phyloP scores from a whole-genome alignment of 345 rosid genomes.

The Gossypium australe region DNA sequence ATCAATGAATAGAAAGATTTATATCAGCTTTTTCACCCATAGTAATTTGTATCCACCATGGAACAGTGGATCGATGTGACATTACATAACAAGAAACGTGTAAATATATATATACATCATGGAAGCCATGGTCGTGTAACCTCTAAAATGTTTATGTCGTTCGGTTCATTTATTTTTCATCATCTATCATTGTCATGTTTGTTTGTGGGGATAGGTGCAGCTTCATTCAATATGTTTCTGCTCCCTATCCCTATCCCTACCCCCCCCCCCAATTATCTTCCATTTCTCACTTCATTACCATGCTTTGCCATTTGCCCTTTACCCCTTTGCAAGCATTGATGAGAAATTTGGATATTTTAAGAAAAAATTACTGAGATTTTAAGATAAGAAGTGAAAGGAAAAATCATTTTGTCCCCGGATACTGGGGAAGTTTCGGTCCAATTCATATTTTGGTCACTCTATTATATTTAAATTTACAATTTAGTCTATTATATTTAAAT shows the following conservation, averaged over 20 bases:
- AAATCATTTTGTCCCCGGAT: no score
- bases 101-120: not conserved
- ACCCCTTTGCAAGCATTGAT: not conserved
- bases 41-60: not conserved
- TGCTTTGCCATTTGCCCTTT: no score
- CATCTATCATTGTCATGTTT: slow-evolving; percentile 32
- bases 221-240: no score
- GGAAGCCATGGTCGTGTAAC: slow-evolving; percentile 9
- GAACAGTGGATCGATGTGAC: slow-evolving; percentile 14
- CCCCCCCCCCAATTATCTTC: no score
- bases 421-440: no score
- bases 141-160: slow-evolving; percentile 7
- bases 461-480: no score
- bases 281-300: no score
- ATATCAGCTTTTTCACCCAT: not conserved
- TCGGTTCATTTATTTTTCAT: slow-evolving; percentile 11
- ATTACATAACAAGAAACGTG: slow-evolving; percentile 14
- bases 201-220: not conserved
- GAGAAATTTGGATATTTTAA: not conserved
- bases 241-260: no score
- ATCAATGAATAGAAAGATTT: slow-evolving; percentile 19
- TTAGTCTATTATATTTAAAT: no score
- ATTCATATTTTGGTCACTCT: no score
- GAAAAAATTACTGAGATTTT: not conserved
- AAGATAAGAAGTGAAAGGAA: not conserved